Base-by-base conservation (phyloP, 2,329 filamentous ascomycete genomes). In the Juglanconis sp. region DNA sequence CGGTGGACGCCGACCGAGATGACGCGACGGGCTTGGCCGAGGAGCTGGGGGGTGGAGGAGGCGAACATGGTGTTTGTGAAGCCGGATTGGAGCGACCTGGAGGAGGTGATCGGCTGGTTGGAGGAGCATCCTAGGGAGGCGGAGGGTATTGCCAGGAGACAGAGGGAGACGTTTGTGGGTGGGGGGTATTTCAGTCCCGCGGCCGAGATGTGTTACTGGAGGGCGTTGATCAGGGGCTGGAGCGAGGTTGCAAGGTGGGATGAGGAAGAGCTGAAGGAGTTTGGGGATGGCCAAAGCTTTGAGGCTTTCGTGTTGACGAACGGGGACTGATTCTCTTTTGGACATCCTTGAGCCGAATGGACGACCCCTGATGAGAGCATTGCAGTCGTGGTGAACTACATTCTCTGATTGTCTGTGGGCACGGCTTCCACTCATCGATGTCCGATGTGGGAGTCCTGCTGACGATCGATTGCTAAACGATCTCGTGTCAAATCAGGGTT, bases 161-260 rank as follows among this genome's bases (percentile, higher is more conserved):
- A 83, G 71, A 74, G 79, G 55, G 73, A 71, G 13, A 56, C 76
- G 53, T 79, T 79, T 65, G 71, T 73, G 1, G 74, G 69, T 11
- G 73, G 70, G 0, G 80, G 79, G 1, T 79, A 81, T 65, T 69
- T 81, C 50, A 79, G 77, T 60, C 74, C 75, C 13, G 79, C 79
- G n/a, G 79, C 80, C 0, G 81, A 83, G 68, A 71, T 68, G 60
- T 84, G 81, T 64, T 84, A 83, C 70, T 84, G 81, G 81, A 73
- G 81, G 46, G 77, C 74, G 0, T 57, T 81, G 62, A 67, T 84
- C 30, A 72, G 73, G 58, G 79, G 78, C 0, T 84, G 81, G 81
- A 73, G 70, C 57, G 63, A 69, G 42, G 74, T 81, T 10, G 79
- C 71, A 35, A 68, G 68, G 46, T 65, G 70, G 1, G 72, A 75